These are phyloP conservation scores for Strobilomyces confusus DNA, from an alignment of 768 basidiomycete genomes.

Conservation along the genomic window DNA sequence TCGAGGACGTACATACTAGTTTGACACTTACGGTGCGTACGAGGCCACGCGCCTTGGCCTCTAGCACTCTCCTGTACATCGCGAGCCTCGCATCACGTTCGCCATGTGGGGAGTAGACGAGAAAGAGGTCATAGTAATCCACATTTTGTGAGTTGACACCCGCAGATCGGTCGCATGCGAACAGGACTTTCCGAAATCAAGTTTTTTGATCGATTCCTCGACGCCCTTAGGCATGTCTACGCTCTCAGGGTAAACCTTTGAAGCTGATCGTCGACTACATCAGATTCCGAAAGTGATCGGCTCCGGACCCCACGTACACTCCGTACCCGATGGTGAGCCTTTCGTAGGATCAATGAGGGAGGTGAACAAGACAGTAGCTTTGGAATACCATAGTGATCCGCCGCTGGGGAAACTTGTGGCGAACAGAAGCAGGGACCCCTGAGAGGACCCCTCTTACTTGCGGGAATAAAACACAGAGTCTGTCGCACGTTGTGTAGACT, in stretches of 20 bases:
- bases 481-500: not conserved
- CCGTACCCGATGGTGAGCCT: conserved; percentile 30
- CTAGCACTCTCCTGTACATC: conserved; percentile 38
- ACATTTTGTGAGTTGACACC: not conserved
- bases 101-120: conserved; percentile 42
- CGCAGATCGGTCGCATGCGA: not conserved
- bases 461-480: not conserved
- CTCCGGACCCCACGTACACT: conserved; percentile 14
- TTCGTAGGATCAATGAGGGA: not conserved
- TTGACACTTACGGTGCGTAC: conserved; percentile 42
- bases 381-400: not conserved
- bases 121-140: conserved; percentile 47
- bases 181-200: conserved; percentile 17
- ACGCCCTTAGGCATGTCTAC: conserved; percentile 8
- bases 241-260: conserved; percentile 11
- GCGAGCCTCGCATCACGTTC: conserved; percentile 37
- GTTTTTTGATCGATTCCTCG: conserved; percentile 22
- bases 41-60: conserved; percentile 34
- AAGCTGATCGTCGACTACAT: conserved; percentile 14
- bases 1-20: conserved; percentile 36
- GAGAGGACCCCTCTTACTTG: not conserved
- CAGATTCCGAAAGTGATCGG: not conserved
- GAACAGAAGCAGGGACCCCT: not conserved
- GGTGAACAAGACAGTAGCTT: not conserved
- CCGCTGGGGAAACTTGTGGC: conserved; percentile 2